Evolutionary conservation across 495 filamentous ascomycete genomes (phyloP).

Genomic region (Letharia lupina): DNA sequence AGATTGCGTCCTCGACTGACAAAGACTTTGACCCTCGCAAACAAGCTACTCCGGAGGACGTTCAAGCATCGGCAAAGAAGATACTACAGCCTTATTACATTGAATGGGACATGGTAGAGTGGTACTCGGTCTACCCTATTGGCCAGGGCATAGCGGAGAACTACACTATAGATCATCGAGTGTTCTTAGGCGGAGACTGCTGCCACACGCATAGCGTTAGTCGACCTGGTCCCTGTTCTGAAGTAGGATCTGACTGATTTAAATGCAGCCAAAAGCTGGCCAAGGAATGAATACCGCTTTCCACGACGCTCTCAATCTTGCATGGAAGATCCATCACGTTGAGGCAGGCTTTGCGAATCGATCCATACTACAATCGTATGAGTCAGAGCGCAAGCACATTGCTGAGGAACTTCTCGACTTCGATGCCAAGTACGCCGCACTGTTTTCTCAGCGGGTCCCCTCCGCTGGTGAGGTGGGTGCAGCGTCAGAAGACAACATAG

Average conservation of each 20-base stretch:
- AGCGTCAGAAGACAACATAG: constrained; percentile 32
- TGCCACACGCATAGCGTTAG: constrained; percentile 58
- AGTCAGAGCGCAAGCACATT: constrained; percentile 56
- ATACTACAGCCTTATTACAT: constrained; percentile 52
- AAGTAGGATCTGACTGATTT: constrained; percentile 2
- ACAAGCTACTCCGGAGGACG: constrained; percentile 41
- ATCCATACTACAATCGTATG: constrained; percentile 58
- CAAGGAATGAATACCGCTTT: constrained; percentile 46
- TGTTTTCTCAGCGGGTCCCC: constrained; percentile 46
- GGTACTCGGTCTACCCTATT: constrained; percentile 55
- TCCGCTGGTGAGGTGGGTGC: constrained; percentile 48
- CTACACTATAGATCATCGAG: constrained; percentile 44
- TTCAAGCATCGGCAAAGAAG: constrained; percentile 48
- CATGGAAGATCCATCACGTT: constrained; percentile 69
- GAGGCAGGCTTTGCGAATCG: constrained; percentile 48
- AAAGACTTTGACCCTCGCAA: constrained; percentile 45
- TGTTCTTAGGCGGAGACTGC: constrained; percentile 52
- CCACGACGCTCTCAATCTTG: constrained; percentile 57
- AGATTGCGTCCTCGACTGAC: constrained; percentile 58
- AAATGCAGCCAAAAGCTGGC: constrained; percentile 48
- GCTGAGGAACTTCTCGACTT: constrained; percentile 69
- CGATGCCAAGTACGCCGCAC: constrained; percentile 55
- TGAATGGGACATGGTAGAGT: constrained; percentile 43
- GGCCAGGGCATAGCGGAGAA: constrained; percentile 50
- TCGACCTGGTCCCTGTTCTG: constrained; percentile 10